Evolutionary conservation across 208 protist species (phyloP).

Genomic region (Entamoeba invadens): DNA sequence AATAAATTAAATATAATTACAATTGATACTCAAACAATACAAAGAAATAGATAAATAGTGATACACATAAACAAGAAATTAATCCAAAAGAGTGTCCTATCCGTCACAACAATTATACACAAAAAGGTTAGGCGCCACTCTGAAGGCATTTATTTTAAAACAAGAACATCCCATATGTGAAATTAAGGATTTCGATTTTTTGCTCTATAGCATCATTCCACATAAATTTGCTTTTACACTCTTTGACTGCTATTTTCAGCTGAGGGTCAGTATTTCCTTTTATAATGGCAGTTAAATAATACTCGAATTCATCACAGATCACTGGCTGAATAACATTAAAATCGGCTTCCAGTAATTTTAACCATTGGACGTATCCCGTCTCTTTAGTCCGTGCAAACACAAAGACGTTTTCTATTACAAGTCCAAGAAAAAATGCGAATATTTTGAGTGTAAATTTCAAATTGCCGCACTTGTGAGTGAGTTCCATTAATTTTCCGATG

Average conservation of each 20-base stretch:
- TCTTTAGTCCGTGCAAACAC: not conserved
- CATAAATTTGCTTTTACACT: not conserved
- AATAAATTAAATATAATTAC: too few species aligned
- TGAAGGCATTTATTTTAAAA: too few species aligned
- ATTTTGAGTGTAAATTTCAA: not conserved
- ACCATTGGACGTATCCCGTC: not conserved
- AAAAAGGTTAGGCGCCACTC: too few species aligned
- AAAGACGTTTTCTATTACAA: not conserved
- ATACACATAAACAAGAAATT: too few species aligned
- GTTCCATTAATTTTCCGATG: not conserved
- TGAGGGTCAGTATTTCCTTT: not conserved
- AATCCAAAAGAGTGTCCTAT: too few species aligned
- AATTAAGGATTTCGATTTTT: not conserved
- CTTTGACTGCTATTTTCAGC: not conserved
- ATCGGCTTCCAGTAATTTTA: not conserved
- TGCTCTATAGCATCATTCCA: not conserved
- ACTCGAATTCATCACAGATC: not conserved
- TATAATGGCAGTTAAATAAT: not conserved
- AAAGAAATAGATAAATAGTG: too few species aligned
- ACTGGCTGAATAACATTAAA: not conserved
- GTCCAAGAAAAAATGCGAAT: not conserved
- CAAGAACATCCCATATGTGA: too few species aligned
- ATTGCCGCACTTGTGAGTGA: not conserved
- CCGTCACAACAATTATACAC: too few species aligned
- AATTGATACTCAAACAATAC: too few species aligned